These are phyloP conservation scores for Neurospora sp. DNA, from an alignment of 495 filamentous ascomycete genomes.

Conservation along the genomic window DNA sequence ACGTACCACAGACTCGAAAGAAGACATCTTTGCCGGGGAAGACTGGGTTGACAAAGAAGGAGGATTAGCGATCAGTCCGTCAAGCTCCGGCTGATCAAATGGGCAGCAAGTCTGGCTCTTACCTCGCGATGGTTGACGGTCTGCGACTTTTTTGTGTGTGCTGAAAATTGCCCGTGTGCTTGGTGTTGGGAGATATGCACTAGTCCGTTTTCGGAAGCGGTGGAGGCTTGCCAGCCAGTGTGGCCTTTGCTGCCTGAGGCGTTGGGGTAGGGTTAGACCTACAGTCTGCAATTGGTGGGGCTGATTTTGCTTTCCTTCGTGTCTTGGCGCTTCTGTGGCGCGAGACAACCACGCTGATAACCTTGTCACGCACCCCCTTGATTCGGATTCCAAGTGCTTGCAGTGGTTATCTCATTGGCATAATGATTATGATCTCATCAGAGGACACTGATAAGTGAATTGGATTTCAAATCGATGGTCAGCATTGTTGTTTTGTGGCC, in stretches of 20 bases:
- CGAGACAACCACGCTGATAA: neutral
- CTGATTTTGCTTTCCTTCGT: neutral
- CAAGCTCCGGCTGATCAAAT: slow-evolving; percentile 27
- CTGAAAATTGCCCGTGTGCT: slow-evolving; percentile 26
- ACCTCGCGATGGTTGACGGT: slow-evolving; percentile 29
- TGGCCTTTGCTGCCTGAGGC: slow-evolving; percentile 26
- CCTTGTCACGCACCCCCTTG: neutral
- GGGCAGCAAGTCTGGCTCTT: slow-evolving; percentile 25
- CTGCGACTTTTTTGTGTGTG: slow-evolving; percentile 29
- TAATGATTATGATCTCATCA: neutral
- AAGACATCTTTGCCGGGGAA: slow-evolving; percentile 75
- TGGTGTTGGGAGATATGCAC: slow-evolving; percentile 20
- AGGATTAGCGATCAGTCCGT: slow-evolving; percentile 24
- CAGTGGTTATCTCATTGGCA: neutral
- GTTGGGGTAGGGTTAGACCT: slow-evolving; percentile 39
- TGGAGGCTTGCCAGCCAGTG: slow-evolving; percentile 26
- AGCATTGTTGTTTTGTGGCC: neutral
- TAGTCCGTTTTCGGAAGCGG: slow-evolving; percentile 25
- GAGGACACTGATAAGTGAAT: neutral
- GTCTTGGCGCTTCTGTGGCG: neutral
- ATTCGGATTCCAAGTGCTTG: neutral
- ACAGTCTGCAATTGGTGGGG: slow-evolving; percentile 17
- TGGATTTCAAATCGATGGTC: neutral
- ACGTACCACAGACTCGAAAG: slow-evolving; percentile 95
- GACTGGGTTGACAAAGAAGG: slow-evolving; percentile 22